These are phyloP conservation scores for Penicillium sp. DNA, from an alignment of 2,329 filamentous ascomycete genomes.

Conservation along the genomic window DNA sequence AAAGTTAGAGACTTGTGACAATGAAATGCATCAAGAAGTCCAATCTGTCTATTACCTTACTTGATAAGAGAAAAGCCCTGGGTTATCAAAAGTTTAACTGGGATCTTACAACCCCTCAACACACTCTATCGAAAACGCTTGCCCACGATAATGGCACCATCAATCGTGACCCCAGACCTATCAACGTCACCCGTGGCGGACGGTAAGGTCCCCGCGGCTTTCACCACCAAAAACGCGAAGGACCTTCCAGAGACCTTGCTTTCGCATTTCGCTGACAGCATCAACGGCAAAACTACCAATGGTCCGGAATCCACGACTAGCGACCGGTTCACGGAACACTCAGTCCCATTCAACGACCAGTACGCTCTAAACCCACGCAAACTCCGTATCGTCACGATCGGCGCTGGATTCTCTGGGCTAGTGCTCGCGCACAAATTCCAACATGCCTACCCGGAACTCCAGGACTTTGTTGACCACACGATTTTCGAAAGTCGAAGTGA, in stretches of 20 bases:
- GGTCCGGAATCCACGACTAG: background rate
- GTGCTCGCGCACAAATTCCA: slow-evolving; percentile 43
- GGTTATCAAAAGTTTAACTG: background rate
- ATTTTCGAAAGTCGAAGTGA: slow-evolving; percentile 44
- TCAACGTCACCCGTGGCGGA: background rate
- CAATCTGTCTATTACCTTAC: background rate
- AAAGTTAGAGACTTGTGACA: background rate
- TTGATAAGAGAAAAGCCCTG: no score
- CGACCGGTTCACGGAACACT: background rate
- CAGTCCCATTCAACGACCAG: slow-evolving; percentile 1
- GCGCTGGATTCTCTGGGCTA: slow-evolving; percentile 32
- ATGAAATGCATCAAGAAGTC: background rate
- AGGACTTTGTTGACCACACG: slow-evolving; percentile 35
- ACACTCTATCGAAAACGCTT: background rate
- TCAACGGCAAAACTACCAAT: background rate
- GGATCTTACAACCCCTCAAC: background rate
- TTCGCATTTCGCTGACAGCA: background rate
- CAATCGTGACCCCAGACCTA: background rate
- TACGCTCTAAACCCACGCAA: slow-evolving; percentile 25
- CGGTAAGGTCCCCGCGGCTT: background rate
- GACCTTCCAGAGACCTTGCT: background rate
- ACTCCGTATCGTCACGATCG: slow-evolving; percentile 20
- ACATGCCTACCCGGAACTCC: slow-evolving; percentile 30
- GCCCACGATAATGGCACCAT: background rate
- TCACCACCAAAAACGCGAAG: background rate